Evolutionary conservation across 192 early-diverging fungal species (phyloP), one percentile per base, ranked within the genome.

Genomic region (Dissophora ornata): DNA sequence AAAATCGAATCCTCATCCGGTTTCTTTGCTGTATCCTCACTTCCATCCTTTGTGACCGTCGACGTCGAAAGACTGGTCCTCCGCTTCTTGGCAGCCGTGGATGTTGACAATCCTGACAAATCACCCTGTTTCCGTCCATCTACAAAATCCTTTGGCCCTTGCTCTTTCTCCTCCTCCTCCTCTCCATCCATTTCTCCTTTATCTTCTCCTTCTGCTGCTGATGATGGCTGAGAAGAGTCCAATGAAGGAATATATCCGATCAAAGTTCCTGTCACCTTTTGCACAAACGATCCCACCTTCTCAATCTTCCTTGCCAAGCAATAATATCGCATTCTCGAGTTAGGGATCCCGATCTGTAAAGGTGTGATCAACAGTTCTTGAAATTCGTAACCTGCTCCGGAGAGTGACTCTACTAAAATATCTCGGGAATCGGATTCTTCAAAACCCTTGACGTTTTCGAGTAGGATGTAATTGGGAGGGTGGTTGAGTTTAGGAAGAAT

Each of bases 371-470:
- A 66, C 62, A 90, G 87, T 62, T 95, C 93, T 55, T 92, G 88
- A 56, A 83, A 90, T 40, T 81, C 69, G 88, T 90, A 73, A 85
- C 89, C 12, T 82, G 91, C 30, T 62, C 77, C 67, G 59, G 69
- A 24, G 12, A 66, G 51, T 36, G 60, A 40, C 16, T 53, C 59
- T 12, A 73, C 55, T 1, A 71, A 19, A 0, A 52, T 18, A 69
- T 62, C 50, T 2, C 69, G 57, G 25, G 58, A 66, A 13, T 66
- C 71, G 5, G 65, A 78, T 78, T 84, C 84, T 57, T 94, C 93
- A 56, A 95, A 93, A 2, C 92, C 92, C 42, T 90, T 89, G 30
- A 95, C 93, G 79, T 95, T 93, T 70, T 95, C 93, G 22, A 95
- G 79, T 21, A 95, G 71, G 47, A 95, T 67, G 30, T 88, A 90